Percentiles rank a stretch among this genome's conserved stretches.
phyloP scores from a whole-genome alignment of 306 rosid species.

The Castanea crenata region DNA sequence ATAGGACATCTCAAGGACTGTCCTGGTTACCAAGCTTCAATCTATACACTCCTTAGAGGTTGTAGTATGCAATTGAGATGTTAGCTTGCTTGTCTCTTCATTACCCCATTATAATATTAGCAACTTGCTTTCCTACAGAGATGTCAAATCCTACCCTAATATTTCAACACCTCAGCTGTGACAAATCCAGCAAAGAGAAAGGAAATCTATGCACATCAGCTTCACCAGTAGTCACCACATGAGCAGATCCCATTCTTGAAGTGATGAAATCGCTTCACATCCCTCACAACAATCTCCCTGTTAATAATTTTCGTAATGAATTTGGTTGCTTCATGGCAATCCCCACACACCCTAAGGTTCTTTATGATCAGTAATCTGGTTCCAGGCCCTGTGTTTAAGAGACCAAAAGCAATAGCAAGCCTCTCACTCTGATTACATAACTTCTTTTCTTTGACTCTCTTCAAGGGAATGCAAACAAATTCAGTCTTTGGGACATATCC shows the following conservation, averaged over 20 bases:
- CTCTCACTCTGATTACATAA: not conserved
- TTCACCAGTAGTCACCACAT: not conserved
- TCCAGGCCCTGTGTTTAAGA: not conserved
- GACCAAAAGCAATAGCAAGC: not conserved
- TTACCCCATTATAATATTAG: not conserved
- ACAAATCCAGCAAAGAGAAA: not conserved
- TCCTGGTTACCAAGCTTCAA: too few relatives aligned
- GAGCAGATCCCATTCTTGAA: not conserved
- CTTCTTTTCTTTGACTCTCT: constrained; percentile 3
- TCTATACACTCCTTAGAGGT: too few relatives aligned
- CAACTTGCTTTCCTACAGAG: not conserved
- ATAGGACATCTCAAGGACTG: too few relatives aligned
- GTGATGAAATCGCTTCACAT: not conserved
- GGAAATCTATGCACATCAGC: not conserved
- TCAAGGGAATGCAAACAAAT: constrained; percentile 5
- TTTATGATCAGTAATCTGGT: not conserved
- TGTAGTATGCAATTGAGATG: too few relatives aligned
- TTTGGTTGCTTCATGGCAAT: not conserved
- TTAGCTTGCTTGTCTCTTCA: not conserved
- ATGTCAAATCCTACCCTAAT: not conserved
- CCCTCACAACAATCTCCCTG: not conserved
- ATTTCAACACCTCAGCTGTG: not conserved
- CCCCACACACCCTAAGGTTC: not conserved
- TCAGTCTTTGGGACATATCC: constrained; percentile 14
- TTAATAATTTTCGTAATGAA: not conserved